Conservation (phyloP, 1,139 yeast genomes). For the Candida pseudoviswanathii region DNA sequence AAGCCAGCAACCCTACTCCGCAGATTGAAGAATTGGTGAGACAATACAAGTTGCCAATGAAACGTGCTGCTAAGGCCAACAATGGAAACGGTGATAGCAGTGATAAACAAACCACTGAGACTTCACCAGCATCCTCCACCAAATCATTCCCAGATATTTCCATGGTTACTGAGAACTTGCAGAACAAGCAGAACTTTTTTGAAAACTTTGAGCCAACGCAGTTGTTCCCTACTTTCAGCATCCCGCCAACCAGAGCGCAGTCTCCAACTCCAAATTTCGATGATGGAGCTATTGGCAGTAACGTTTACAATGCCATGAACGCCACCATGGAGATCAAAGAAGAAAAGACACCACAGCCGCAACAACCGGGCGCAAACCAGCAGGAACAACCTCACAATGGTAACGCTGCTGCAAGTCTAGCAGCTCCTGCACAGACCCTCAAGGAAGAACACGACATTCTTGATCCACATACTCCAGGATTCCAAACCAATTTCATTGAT, state of each 20-base stretch:
- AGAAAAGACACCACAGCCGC: constrained; percentile 2
- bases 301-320: constrained; percentile 16
- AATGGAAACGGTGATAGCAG: constrained; percentile 7
- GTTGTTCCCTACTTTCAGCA: constrained; percentile 46
- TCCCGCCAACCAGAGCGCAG: constrained; percentile 42
- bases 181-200: constrained; percentile 42
- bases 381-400: constrained; percentile 1
- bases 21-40: constrained; percentile 38
- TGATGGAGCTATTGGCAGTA: constrained; percentile 17
- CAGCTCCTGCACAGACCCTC: constrained; percentile 9
- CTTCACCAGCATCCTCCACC: constrained; percentile 42
- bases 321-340: not conserved
- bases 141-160: constrained; percentile 50
- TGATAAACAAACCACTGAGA: constrained; percentile 22
- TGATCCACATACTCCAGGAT: constrained; percentile 33
- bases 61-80: constrained; percentile 11
- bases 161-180: constrained; percentile 48
- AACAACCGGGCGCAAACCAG: not conserved
- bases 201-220: constrained; percentile 54
- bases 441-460: constrained; percentile 11
- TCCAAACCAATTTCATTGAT: constrained; percentile 47
- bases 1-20: constrained; percentile 12
- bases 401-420: constrained; percentile 5
- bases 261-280: constrained; percentile 25
- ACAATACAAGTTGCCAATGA: constrained; percentile 22